Evolutionary conservation across 2,329 filamentous ascomycete genomes (phyloP).

Genomic region (Coniochaeta ligniaria): DNA sequence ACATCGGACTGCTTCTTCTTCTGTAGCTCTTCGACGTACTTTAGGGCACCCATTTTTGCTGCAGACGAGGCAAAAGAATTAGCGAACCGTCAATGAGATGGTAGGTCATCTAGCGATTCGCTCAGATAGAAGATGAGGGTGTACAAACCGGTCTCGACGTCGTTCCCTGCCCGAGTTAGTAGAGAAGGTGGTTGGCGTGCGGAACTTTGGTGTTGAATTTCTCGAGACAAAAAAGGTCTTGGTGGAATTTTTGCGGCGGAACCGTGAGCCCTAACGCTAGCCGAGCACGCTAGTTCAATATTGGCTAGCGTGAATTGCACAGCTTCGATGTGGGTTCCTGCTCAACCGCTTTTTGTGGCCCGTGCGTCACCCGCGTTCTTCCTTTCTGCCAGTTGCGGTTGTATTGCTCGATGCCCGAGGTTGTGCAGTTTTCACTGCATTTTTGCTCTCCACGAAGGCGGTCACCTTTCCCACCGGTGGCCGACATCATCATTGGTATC

Average conservation of each 20-base stretch:
- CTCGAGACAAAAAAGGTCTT: neutral
- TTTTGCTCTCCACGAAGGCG: too few relatives aligned
- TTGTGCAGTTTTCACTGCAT: too few relatives aligned
- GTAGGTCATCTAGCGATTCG: conserved; percentile 14
- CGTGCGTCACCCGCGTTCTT: neutral
- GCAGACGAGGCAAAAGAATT: conserved; percentile 3
- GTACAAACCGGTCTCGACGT: conserved; percentile 2
- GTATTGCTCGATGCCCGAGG: too few relatives aligned
- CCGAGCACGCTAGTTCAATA: conserved; percentile 21
- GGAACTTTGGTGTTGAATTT: neutral
- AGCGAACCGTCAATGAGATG: conserved; percentile 7
- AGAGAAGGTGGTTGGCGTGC: neutral
- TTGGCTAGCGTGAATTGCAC: conserved; percentile 12
- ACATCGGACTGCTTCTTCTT: conserved; percentile 99
- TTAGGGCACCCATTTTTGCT: conserved; percentile 97
- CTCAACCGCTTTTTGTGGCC: conserved; percentile 11
- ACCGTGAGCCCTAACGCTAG: conserved; percentile 25
- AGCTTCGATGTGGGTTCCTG: conserved; percentile 9
- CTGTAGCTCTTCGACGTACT: conserved; percentile 99
- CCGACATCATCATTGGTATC: neutral
- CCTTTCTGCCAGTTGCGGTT: neutral
- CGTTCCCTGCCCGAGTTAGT: conserved; percentile 2
- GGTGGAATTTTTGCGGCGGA: conserved; percentile 17
- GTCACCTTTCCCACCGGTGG: too few relatives aligned
- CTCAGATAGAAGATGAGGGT: neutral